Evolutionary conservation across 2,329 filamentous ascomycete genomes (phyloP).

Genomic region (Microdochium bolleyi): DNA sequence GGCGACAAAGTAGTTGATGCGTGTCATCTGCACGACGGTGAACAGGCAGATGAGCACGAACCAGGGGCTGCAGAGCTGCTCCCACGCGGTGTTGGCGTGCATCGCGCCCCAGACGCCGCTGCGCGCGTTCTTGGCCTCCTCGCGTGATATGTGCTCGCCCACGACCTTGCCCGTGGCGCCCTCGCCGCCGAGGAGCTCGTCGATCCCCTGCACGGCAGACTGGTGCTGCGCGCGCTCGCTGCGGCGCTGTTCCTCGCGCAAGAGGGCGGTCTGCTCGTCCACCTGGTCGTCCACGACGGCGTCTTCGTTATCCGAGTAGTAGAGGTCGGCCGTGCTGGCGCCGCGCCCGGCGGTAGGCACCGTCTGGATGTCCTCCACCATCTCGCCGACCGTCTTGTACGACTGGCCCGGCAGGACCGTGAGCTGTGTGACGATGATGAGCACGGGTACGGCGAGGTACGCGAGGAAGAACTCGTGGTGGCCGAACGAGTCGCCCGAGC

Average conservation of each 20-base stretch:
- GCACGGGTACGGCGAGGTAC: conserved; percentile 63
- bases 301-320: conserved; percentile 15
- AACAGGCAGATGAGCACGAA: conserved; percentile 79
- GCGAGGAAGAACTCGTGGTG: conserved; percentile 61
- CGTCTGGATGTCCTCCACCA: conserved; percentile 64
- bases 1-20: conserved; percentile 90
- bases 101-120: conserved; percentile 83
- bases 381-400: conserved; percentile 80
- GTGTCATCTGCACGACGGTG: conserved; percentile 67
- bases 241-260: conserved; percentile 47
- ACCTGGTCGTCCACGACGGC: conserved; percentile 44
- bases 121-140: conserved; percentile 61
- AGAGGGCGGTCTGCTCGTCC: conserved; percentile 47
- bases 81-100: conserved; percentile 60
- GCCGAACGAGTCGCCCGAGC: conserved; percentile 45
- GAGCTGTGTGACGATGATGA: conserved; percentile 60
- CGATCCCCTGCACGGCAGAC: conserved; percentile 61
- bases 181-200: conserved; percentile 56
- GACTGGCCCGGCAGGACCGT: conserved; percentile 66
- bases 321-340: conserved; percentile 24
- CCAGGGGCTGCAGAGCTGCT: conserved; percentile 76
- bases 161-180: not conserved
- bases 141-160: conserved; percentile 54
- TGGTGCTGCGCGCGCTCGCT: conserved; percentile 38
- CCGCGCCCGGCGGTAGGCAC: not conserved